Evolutionary conservation across 768 basidiomycete species (phyloP).

Genomic region (Hypholoma sublateritium): DNA sequence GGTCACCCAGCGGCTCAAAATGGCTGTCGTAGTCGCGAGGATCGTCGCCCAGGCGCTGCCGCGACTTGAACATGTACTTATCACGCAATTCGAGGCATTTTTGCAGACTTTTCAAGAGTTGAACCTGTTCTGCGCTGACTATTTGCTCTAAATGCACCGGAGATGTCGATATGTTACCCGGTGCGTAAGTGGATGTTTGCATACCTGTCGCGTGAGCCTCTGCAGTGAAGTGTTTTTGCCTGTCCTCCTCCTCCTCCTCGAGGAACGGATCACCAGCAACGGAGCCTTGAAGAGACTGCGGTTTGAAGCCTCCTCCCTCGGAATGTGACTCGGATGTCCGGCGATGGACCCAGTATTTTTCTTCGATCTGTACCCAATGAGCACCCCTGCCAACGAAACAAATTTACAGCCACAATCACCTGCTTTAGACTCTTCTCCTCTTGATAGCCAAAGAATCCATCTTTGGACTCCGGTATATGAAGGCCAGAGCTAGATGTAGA

Average conservation of each 20-base stretch:
- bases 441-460: conserved; percentile 77
- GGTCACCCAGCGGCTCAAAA: conserved; percentile 69
- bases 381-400: neutral
- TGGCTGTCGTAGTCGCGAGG: conserved; percentile 86
- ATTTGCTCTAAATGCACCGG: conserved; percentile 25
- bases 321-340: conserved; percentile 56
- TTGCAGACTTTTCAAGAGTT: conserved; percentile 71
- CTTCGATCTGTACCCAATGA: conserved; percentile 59
- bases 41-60: conserved; percentile 93
- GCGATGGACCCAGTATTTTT: conserved; percentile 68
- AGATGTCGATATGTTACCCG: neutral
- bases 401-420: conserved; percentile 39
- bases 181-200: neutral
- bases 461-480: conserved; percentile 52
- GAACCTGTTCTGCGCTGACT: conserved; percentile 45
- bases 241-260: conserved; percentile 34
- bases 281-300: conserved; percentile 18
- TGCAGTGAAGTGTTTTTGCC: conserved; percentile 20
- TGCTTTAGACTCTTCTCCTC: conserved; percentile 79
- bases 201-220: conserved; percentile 32
- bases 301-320: conserved; percentile 39
- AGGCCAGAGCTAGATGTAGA: conserved; percentile 19
- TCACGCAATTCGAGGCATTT: conserved; percentile 90
- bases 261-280: conserved; percentile 26
- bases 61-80: conserved; percentile 88